Base-by-base conservation (phyloP, 306 rosid species). In the Inga laurina region DNA sequence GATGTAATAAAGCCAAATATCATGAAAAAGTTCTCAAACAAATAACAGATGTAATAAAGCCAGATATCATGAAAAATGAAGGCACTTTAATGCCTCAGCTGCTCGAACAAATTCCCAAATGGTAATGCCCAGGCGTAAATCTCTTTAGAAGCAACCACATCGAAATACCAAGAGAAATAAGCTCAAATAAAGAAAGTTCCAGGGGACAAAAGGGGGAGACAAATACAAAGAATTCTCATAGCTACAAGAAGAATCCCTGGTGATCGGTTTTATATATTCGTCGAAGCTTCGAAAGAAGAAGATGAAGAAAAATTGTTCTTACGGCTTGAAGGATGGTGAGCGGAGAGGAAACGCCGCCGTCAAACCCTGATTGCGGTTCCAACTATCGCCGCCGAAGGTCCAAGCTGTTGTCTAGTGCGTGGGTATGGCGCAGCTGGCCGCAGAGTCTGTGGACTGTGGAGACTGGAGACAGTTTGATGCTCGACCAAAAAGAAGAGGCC, bases 261-360 rank as follows among this genome's bases (percentile, higher is more conserved):
- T 8, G 48, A 76, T 27, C 32, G 64, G 37, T 19, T 54, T 2
- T 18, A n/a, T 15, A 13, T 2, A 69, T 19, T 1, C 27, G 56
- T 56, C 18, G 62, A 46, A 65, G 65, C 14, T 46, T 10, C 72
- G 0, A 39, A 77, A 7, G 43, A 32, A 81, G 37, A 5, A 48
- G 52, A 19, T 10, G 16, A 24, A 22, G 56, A 59, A 41, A 67
- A 48, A 19, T 37, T 67, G 19, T 41, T 15, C 82, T 79, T 79
- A 79, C 83, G 5, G 81, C 16, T 52, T 45, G 16, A 8, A 64
- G 10, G 39, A 15, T 24, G 15, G 69, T 30, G 41, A 15, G 13
- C 12, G 37, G 62, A 64, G 81, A 72, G 76, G 67, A 79, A 84
- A 39, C 64, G 85, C 52, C 82, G 88, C 86, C 82, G 74, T 72